A percentile compares a stretch with the other conserved stretches of the same genome.
phyloP scores from a whole-genome alignment of 2,329 filamentous ascomycete genomes.

The Penicillium capsulatum region DNA sequence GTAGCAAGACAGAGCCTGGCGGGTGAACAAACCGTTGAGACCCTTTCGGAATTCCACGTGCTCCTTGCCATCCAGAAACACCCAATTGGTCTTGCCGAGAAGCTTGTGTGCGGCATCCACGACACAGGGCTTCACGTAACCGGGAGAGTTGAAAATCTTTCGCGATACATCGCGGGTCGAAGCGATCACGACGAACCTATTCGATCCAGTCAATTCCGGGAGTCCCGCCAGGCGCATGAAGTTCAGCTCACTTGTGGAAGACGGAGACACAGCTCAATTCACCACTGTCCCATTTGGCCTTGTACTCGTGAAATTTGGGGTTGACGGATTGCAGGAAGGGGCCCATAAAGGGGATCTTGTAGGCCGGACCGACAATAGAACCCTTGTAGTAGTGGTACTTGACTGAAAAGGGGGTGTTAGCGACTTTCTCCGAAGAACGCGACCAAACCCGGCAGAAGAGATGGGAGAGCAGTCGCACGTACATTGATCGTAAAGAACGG shows the following conservation, averaged over 20 bases:
- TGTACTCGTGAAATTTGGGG: slow-evolving; percentile 86
- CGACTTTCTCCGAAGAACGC: slow-evolving; percentile 1
- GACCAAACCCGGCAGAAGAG: background rate
- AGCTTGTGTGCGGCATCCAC: slow-evolving; percentile 94
- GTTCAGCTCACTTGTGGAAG: slow-evolving; percentile 81
- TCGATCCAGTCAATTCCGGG: too few species aligned
- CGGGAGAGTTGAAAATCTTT: slow-evolving; percentile 93
- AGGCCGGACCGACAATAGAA: slow-evolving; percentile 67
- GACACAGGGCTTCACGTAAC: slow-evolving; percentile 90
- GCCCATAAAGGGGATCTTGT: slow-evolving; percentile 85
- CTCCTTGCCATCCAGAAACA: slow-evolving; percentile 90
- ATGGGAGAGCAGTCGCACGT: slow-evolving; percentile 38
- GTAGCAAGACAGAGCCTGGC: slow-evolving; percentile 79
- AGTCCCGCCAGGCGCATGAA: too few species aligned
- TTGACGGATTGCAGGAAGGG: slow-evolving; percentile 90
- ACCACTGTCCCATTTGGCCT: slow-evolving; percentile 86
- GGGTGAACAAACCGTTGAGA: slow-evolving; percentile 89
- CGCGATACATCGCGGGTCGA: slow-evolving; percentile 91
- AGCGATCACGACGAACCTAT: slow-evolving; percentile 96
- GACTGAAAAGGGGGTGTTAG: slow-evolving; percentile 48
- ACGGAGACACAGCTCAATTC: slow-evolving; percentile 95
- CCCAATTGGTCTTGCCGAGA: slow-evolving; percentile 88
- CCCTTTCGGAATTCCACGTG: slow-evolving; percentile 98
- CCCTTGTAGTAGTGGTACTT: slow-evolving; percentile 73
- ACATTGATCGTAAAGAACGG: slow-evolving; percentile 88